Evolutionary conservation across 331 rosid genomes (phyloP).

Genomic region (Dryas integrifolia): DNA sequence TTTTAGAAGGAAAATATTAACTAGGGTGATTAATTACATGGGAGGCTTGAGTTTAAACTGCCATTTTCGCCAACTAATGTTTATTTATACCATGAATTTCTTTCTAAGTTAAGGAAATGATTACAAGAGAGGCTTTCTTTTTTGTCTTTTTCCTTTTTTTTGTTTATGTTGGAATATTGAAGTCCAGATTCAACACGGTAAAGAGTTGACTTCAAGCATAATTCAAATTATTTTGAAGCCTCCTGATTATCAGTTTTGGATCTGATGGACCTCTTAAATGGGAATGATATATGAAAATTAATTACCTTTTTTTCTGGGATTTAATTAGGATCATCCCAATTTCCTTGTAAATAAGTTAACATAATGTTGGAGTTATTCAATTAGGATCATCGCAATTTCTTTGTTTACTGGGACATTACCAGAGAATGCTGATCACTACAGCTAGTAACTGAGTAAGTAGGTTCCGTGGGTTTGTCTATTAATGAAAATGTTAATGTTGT

Average conservation of each 20-base stretch:
- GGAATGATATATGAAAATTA: background rate
- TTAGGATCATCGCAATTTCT: too few species aligned
- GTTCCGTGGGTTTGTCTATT: too few species aligned
- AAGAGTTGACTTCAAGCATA: background rate
- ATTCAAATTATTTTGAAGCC: background rate
- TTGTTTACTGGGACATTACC: too few species aligned
- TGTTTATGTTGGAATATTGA: background rate
- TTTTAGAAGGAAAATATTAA: too few species aligned
- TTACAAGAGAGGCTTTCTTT: background rate
- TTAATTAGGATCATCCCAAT: too few species aligned
- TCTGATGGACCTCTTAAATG: background rate
- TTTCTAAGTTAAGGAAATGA: background rate
- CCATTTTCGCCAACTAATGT: background rate
- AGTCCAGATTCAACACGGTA: background rate
- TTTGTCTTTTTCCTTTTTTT: background rate
- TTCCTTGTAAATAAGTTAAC: too few species aligned
- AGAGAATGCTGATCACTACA: too few species aligned
- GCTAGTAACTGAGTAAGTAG: too few species aligned
- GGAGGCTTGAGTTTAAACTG: background rate
- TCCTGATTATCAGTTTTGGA: background rate
- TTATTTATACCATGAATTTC: background rate
- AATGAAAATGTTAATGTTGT: too few species aligned
- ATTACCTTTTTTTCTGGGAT: too few species aligned
- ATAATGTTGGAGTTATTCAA: too few species aligned
- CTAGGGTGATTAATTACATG: too few species aligned